phyloP scores from a whole-genome alignment of 768 basidiomycete species.

The Phlegmacium glaucopus region DNA sequence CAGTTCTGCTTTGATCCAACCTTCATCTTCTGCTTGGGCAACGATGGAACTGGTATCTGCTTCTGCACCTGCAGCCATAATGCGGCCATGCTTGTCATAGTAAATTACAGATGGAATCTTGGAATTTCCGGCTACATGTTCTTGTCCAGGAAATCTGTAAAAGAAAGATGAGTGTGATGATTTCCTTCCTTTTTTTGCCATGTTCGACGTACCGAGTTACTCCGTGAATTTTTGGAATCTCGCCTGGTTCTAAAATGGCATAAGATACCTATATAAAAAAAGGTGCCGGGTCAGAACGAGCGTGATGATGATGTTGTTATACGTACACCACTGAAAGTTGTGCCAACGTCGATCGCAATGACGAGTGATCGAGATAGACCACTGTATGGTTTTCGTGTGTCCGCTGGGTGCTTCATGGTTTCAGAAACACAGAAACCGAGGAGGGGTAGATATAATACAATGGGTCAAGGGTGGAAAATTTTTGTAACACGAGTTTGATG shows the following conservation, averaged over 20 bases:
- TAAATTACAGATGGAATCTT: slow-evolving; percentile 80
- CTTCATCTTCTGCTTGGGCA: slow-evolving; percentile 72
- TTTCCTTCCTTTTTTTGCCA: neutral
- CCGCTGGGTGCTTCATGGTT: slow-evolving; percentile 50
- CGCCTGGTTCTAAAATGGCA: slow-evolving; percentile 77
- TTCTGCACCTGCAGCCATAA: slow-evolving; percentile 76
- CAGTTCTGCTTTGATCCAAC: slow-evolving; percentile 76
- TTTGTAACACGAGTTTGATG: neutral
- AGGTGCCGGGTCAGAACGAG: slow-evolving; percentile 5
- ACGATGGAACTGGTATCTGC: slow-evolving; percentile 57
- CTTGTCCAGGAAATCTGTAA: slow-evolving; percentile 75
- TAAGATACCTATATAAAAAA: slow-evolving; percentile 69
- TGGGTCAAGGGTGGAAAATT: neutral
- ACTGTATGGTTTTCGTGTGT: slow-evolving; percentile 71
- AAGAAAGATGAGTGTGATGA: slow-evolving; percentile 11
- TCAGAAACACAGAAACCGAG: slow-evolving; percentile 6
- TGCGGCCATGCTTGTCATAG: slow-evolving; percentile 61
- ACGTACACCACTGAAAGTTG: slow-evolving; percentile 74
- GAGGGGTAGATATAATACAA: neutral
- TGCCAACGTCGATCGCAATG: slow-evolving; percentile 79
- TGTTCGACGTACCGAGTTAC: slow-evolving; percentile 65
- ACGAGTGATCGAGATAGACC: slow-evolving; percentile 64
- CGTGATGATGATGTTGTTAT: slow-evolving; percentile 3
- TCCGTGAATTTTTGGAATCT: slow-evolving; percentile 77
- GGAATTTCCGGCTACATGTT: slow-evolving; percentile 81